Evolutionary conservation across 805 yeast genomes (phyloP).

Genomic region (Metschnikowia bowlesiae): DNA sequence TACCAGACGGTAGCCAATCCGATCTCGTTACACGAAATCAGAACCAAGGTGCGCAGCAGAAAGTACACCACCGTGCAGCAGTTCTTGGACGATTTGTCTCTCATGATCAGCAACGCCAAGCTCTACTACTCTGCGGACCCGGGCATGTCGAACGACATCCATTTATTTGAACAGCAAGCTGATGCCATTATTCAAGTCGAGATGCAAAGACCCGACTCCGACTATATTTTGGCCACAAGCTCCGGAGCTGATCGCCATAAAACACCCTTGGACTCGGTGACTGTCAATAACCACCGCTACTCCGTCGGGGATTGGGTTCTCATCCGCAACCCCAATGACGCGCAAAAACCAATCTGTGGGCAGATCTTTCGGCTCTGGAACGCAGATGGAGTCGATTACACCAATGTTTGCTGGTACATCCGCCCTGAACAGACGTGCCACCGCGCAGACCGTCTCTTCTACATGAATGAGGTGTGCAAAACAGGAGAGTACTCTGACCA

Average conservation of each 20-base stretch:
- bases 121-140: slow-evolving; percentile 50
- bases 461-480: slow-evolving; percentile 92
- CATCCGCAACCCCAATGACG: slow-evolving; percentile 81
- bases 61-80: slow-evolving; percentile 71
- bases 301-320: slow-evolving; percentile 95
- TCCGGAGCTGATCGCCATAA: slow-evolving; percentile 52
- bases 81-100: slow-evolving; percentile 71
- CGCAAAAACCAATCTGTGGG: slow-evolving; percentile 84
- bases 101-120: slow-evolving; percentile 72
- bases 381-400: slow-evolving; percentile 79
- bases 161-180: slow-evolving; percentile 57
- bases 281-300: slow-evolving; percentile 66
- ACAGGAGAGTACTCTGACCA: slow-evolving; percentile 97
- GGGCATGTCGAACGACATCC: slow-evolving; percentile 57
- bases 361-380: slow-evolving; percentile 93
- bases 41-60: slow-evolving; percentile 80
- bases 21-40: slow-evolving; percentile 65
- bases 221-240: slow-evolving; percentile 45
- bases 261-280: slow-evolving; percentile 75
- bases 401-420: slow-evolving; percentile 96
- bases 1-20: slow-evolving; percentile 54
- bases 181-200: slow-evolving; percentile 59
- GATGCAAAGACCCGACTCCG: slow-evolving; percentile 76
- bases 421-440: slow-evolving; percentile 98
- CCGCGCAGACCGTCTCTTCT: slow-evolving; percentile 81